Evolutionary conservation across 192 early-diverging fungal species (phyloP).

Genomic region (Rhizoclosmatium globosum): DNA sequence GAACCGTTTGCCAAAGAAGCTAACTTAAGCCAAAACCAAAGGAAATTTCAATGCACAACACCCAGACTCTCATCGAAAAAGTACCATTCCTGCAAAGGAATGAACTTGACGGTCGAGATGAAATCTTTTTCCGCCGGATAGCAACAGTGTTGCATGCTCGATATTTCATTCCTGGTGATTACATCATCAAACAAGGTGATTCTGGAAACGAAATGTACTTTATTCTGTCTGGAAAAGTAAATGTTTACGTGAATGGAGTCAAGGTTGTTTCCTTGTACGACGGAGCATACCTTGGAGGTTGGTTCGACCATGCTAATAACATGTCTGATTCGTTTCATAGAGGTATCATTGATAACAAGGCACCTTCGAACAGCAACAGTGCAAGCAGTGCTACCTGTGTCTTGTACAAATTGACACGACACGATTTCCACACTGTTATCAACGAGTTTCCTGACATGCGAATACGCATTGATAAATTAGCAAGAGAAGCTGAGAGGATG

Average conservation of each 20-base stretch:
- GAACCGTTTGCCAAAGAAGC: neutral
- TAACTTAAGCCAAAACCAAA: neutral
- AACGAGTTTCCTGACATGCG: constrained; percentile 49
- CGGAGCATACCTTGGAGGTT: constrained; percentile 18
- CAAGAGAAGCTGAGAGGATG: constrained; percentile 7
- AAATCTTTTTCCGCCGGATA: constrained; percentile 46
- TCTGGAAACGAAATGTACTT: constrained; percentile 56
- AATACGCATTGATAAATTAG: constrained; percentile 34
- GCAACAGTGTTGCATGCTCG: constrained; percentile 36
- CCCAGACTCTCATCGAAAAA: constrained; percentile 45
- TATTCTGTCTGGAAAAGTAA: constrained; percentile 33
- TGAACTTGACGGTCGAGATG: constrained; percentile 51
- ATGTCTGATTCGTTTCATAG: neutral
- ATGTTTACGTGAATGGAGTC: constrained; percentile 35
- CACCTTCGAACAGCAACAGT: constrained; percentile 36
- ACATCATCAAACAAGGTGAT: constrained; percentile 35
- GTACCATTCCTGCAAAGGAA: constrained; percentile 54
- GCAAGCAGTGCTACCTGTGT: constrained; percentile 20
- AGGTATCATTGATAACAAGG: constrained; percentile 18
- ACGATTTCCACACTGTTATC: constrained; percentile 42
- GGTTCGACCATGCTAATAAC: neutral
- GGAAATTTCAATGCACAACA: constrained; percentile 55
- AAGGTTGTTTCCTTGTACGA: constrained; percentile 19
- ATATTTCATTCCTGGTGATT: constrained; percentile 37
- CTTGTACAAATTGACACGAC: constrained; percentile 37